Conservation (phyloP, 2,329 filamentous ascomycete species). For the Fusarium floridanum region DNA sequence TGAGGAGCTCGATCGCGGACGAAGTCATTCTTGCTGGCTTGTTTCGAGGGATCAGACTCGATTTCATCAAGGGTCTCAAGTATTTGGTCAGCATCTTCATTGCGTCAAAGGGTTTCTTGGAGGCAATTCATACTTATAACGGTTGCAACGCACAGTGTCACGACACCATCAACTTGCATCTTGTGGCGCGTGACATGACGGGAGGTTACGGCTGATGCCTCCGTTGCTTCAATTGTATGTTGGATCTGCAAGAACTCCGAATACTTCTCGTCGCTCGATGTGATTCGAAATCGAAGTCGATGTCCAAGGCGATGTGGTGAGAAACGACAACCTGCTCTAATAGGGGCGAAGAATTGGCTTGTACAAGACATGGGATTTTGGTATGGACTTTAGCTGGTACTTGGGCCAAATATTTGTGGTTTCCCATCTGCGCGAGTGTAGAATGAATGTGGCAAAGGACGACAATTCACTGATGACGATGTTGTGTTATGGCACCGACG, state of each 20-base stretch:
- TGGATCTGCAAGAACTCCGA: accelerated
- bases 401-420: not conserved
- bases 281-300: not conserved
- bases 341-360: not conserved
- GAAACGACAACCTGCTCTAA: not conserved
- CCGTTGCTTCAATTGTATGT: not conserved
- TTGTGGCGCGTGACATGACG: slow-evolving; percentile 16
- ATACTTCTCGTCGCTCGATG: not conserved
- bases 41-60: not conserved
- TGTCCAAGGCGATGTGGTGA: too few species aligned
- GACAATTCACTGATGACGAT: slow-evolving; percentile 13
- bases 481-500: not conserved
- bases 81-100: not conserved
- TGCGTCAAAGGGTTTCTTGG: not conserved
- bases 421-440: not conserved
- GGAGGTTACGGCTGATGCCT: not conserved
- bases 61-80: not conserved
- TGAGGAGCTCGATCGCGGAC: slow-evolving; percentile 17
- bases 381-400: not conserved
- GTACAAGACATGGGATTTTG: not conserved
- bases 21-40: slow-evolving; percentile 12
- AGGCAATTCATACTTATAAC: slow-evolving; percentile 1
- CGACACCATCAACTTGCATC: not conserved
- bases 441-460: slow-evolving; percentile 15
- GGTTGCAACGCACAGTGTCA: not conserved